Conservation (phyloP, 345 rosid species). For the Cardamine chenopodiifolia region DNA sequence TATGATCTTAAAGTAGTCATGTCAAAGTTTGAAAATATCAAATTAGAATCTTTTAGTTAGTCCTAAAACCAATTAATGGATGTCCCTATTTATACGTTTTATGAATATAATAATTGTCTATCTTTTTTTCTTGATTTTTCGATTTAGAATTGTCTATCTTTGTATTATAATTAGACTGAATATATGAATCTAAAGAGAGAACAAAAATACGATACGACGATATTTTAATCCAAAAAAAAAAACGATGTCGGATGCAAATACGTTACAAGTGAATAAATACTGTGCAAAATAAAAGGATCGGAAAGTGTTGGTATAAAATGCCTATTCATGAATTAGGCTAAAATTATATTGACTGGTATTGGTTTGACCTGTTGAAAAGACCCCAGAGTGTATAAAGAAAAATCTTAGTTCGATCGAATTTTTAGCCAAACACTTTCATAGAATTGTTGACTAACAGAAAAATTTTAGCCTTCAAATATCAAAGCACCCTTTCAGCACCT, state of each 20-base stretch:
- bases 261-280: neutral
- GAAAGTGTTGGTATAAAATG: too few relatives aligned
- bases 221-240: too few relatives aligned
- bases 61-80: neutral
- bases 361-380: neutral
- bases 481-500: neutral
- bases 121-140: neutral
- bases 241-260: neutral
- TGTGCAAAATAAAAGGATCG: neutral
- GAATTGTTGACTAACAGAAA: neutral
- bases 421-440: neutral
- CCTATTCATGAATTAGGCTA: too few relatives aligned
- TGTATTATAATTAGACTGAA: neutral
- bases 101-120: constrained; percentile 6
- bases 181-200: constrained; percentile 1
- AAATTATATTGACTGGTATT: neutral
- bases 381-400: neutral
- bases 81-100: neutral
- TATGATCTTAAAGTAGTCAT: neutral
- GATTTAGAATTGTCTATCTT: neutral
- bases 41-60: neutral
- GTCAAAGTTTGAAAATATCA: constrained; percentile 11
- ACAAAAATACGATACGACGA: too few relatives aligned
- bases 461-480: neutral
- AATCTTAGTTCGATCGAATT: neutral